Evolutionary conservation across 1,284 basidiomycete genomes (phyloP).

Genomic region (Sporisorium exsertum): DNA sequence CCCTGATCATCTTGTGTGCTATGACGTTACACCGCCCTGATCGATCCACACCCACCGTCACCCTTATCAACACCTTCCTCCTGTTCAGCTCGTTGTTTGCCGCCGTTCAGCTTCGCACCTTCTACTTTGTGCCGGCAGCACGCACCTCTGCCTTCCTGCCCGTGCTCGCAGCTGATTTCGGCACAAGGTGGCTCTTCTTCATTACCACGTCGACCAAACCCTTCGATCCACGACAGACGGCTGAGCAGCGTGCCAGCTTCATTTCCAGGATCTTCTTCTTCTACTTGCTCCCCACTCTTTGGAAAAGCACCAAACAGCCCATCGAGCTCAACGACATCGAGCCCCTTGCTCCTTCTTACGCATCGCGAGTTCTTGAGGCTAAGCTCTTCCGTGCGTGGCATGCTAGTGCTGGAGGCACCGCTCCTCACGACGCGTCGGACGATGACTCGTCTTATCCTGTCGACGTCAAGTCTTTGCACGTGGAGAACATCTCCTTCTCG

Average conservation of each 20-base stretch:
- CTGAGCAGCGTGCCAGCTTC: conserved; percentile 35
- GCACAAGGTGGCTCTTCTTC: conserved; percentile 19
- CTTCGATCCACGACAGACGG: conserved; percentile 16
- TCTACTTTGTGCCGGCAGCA: conserved; percentile 15
- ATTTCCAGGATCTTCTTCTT: conserved; percentile 33
- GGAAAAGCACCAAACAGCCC: conserved; percentile 15
- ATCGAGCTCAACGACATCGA: conserved; percentile 33
- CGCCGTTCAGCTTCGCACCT: conserved; percentile 28
- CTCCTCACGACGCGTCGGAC: too few species aligned
- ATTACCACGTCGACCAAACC: conserved; percentile 28
- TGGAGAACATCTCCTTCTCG: conserved; percentile 1
- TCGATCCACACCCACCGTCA: conserved; percentile 7
- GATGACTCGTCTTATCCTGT: not conserved
- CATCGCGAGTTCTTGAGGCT: conserved; percentile 10
- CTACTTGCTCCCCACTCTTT: conserved; percentile 27
- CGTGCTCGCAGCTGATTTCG: conserved; percentile 18
- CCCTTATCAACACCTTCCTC: conserved; percentile 24
- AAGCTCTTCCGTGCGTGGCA: conserved; percentile 14
- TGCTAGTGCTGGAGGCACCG: not conserved
- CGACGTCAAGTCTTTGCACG: conserved; percentile 4
- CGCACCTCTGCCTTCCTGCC: conserved; percentile 16
- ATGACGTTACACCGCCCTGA: conserved; percentile 13
- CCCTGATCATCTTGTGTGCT: conserved; percentile 10
- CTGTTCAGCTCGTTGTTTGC: conserved; percentile 32
- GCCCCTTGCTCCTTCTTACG: conserved; percentile 16